These are phyloP conservation scores for Krasilnikovozyma curviuscula DNA, from an alignment of 768 basidiomycete species.

Conservation along the genomic window DNA sequence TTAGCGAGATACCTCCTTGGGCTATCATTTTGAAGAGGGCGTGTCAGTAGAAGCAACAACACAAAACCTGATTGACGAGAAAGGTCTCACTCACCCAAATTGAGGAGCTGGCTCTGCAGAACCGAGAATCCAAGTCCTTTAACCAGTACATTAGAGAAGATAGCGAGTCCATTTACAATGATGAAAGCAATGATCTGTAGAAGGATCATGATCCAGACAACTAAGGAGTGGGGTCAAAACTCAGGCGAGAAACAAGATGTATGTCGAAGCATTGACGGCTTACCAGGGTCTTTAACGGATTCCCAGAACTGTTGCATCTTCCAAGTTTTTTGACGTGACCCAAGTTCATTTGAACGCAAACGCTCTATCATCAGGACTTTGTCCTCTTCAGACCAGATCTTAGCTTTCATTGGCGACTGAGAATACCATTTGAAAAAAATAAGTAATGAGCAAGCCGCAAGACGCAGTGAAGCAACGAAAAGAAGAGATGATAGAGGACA, in stretches of 20 bases:
- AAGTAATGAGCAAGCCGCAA: too few relatives aligned
- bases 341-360: conserved; percentile 36
- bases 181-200: conserved; percentile 13
- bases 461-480: conserved; percentile 13
- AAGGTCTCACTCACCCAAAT: too few relatives aligned
- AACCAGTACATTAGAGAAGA: conserved; percentile 37
- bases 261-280: too few relatives aligned
- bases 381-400: conserved; percentile 34
- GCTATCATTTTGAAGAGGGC: too few relatives aligned
- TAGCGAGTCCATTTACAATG: conserved; percentile 34
- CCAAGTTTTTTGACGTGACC: conserved; percentile 36
- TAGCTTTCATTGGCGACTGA: too few relatives aligned
- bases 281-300: conserved; percentile 32
- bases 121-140: conserved; percentile 32
- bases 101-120: conserved; percentile 37
- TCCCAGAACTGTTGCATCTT: conserved; percentile 31
- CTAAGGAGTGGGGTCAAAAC: too few relatives aligned
- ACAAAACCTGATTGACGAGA: too few relatives aligned
- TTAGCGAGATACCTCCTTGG: conserved; percentile 27
- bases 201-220: conserved; percentile 32
- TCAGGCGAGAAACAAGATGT: too few relatives aligned
- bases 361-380: conserved; percentile 35
- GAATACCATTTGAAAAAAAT: too few relatives aligned
- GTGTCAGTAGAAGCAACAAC: too few relatives aligned
- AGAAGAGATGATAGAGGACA: not conserved